A percentile compares a stretch with the other conserved stretches of the same genome.
Conservation (phyloP, 345 rosid genomes). For the Euphorbia tirucalli region DNA sequence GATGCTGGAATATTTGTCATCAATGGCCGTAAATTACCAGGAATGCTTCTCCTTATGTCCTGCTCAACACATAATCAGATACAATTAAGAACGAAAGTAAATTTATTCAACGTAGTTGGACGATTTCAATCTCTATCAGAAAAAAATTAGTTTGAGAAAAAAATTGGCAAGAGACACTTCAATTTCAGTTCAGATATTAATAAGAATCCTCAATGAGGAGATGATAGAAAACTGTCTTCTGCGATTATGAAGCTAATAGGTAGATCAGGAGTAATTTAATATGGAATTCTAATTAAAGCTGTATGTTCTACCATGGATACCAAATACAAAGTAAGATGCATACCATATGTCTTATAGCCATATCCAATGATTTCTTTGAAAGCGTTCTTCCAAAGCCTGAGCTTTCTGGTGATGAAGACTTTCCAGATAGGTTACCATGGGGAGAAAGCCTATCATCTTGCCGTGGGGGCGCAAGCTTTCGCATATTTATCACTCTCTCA, state of each 20-base stretch:
- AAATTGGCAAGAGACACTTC: background rate
- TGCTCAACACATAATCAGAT: conserved; percentile 35
- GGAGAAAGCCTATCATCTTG: conserved; percentile 82
- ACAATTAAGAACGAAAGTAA: background rate
- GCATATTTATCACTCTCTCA: conserved; percentile 92
- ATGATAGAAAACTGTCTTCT: too few species aligned
- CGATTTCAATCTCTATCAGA: background rate
- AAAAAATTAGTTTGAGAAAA: background rate
- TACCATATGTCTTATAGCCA: conserved; percentile 99
- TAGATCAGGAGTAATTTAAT: too few species aligned
- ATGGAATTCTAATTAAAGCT: background rate
- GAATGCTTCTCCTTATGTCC: conserved; percentile 93
- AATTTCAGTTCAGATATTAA: background rate
- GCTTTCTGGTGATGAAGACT: conserved; percentile 88
- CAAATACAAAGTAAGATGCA: conserved; percentile 25
- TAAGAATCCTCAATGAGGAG: too few species aligned
- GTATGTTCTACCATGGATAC: background rate
- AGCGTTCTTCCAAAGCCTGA: conserved; percentile 89
- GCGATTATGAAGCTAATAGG: background rate
- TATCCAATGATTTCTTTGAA: conserved; percentile 95
- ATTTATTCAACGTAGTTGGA: background rate
- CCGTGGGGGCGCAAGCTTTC: conserved; percentile 81
- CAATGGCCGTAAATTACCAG: conserved; percentile 78
- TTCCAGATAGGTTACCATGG: conserved; percentile 60
- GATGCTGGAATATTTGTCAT: conserved; percentile 98